phyloP scores from a whole-genome alignment of 2,329 filamentous ascomycete genomes.

The Cryphonectria parasitica region DNA sequence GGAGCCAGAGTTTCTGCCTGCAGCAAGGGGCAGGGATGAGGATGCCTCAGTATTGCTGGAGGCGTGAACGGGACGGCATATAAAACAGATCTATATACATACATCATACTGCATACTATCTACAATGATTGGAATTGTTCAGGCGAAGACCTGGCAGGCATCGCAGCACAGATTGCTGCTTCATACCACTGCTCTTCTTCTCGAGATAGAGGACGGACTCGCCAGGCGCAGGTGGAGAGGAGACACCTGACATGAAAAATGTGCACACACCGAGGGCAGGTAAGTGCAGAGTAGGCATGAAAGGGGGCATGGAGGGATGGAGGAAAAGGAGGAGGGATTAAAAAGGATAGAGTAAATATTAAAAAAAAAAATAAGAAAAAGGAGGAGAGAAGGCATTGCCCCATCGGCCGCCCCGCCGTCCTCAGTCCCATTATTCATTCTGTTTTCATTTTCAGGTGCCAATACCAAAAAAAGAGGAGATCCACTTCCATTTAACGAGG shows the following conservation, averaged over 20 bases:
- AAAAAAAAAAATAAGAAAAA: background rate
- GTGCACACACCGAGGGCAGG: background rate
- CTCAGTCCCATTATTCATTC: background rate
- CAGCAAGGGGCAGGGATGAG: background rate
- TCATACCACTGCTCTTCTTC: background rate
- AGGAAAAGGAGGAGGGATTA: background rate
- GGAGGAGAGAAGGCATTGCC: background rate
- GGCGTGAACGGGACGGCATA: background rate
- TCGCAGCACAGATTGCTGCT: background rate
- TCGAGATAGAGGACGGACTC: background rate
- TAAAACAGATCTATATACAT: slow-evolving; percentile 4
- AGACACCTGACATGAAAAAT: background rate
- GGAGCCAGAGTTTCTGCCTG: background rate
- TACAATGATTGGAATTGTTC: background rate
- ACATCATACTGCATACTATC: background rate
- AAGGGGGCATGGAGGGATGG: background rate
- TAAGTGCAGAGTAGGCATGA: background rate
- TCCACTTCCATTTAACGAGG: slow-evolving; percentile 10
- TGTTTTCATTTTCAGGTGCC: background rate
- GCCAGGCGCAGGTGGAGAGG: background rate
- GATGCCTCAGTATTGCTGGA: background rate
- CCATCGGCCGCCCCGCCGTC: background rate
- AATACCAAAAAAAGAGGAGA: background rate
- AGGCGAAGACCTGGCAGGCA: background rate
- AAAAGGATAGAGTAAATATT: too few species aligned